These are phyloP conservation scores for Blastocystis sp. DNA, from an alignment of 352 stramenopile species.

Conservation along the genomic window DNA sequence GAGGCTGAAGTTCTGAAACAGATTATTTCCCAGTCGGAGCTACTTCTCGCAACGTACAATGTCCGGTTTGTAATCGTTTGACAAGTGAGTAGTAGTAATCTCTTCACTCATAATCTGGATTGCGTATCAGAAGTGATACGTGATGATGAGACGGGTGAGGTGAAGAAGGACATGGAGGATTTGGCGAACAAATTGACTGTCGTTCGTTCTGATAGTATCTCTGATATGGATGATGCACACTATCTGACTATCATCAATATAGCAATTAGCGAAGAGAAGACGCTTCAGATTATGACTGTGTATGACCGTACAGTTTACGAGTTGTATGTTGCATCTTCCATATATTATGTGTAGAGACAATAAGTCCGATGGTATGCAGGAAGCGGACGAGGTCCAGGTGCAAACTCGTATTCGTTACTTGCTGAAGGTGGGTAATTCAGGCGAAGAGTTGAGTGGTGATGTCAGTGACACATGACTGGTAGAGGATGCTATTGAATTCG, in stretches of 20 bases:
- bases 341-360: background rate
- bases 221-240: background rate
- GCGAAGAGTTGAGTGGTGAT: background rate
- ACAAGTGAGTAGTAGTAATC: background rate
- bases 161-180: conserved; percentile 19
- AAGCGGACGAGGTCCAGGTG: background rate
- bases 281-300: background rate
- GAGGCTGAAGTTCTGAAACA: conserved; percentile 22
- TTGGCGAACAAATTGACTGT: background rate
- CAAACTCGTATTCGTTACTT: background rate
- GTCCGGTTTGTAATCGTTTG: background rate
- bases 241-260: background rate
- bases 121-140: background rate
- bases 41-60: conserved; percentile 29
- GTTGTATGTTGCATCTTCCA: background rate
- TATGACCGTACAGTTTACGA: conserved; percentile 9
- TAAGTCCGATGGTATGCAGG: background rate
- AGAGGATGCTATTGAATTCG: conserved; percentile 20
- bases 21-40: background rate
- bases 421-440: background rate
- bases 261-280: background rate
- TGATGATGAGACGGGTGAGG: conserved; percentile 28
- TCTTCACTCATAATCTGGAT: background rate
- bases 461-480: background rate
- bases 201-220: background rate